Evolutionary conservation across 192 early-diverging fungal genomes (phyloP), one percentile per base, ranked within the genome.

Genomic region (Backusella liffmaniae): DNA sequence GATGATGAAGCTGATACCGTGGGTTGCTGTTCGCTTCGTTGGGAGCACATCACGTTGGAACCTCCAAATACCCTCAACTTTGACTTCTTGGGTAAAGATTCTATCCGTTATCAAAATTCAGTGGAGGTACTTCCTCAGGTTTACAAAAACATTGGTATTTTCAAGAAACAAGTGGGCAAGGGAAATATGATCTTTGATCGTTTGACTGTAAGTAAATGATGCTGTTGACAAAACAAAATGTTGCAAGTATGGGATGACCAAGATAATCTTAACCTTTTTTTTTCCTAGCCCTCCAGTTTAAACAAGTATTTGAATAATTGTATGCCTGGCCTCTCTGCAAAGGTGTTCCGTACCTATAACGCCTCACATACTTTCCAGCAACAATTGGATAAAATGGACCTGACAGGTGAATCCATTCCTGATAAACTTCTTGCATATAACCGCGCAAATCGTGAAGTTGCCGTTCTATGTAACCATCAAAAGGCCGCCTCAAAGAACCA

Each of bases 281-380:
- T 18, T 15, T 12, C 69, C 3, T 78, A 95, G 90, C 95, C 97
- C 3, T 72, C 88, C 1, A 75, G 84, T 46, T 84, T 99, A 69
- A 99, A 99, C 83, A 98, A 95, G 84, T 93, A 97, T 78, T 79
- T 99, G 71, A 89, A 90, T 34, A 90, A 75, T 39, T 90, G 93
- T 76, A 98, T 98, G 96, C 84, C 88, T 15, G 96, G 97, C 5
- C 82, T 99, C 66, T 96, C 95, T 5, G 98, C 97, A 65, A 99
- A 99, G 82, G 98, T 99, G 16, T 99, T 99, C 86, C 97, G 98
- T 95, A 99, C 98, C 29, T 98, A 90, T 84, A 99, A 99, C 77
- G 98, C 98, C 7, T 98, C 96, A 16, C 86, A 87, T 74, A 96
- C 95, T 3, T 97, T 98, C 87, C 95, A 98, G 84, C 85, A 94